Evolutionary conservation across 2,329 filamentous ascomycete species (phyloP).

Genomic region (Ceratocystis papillata): DNA sequence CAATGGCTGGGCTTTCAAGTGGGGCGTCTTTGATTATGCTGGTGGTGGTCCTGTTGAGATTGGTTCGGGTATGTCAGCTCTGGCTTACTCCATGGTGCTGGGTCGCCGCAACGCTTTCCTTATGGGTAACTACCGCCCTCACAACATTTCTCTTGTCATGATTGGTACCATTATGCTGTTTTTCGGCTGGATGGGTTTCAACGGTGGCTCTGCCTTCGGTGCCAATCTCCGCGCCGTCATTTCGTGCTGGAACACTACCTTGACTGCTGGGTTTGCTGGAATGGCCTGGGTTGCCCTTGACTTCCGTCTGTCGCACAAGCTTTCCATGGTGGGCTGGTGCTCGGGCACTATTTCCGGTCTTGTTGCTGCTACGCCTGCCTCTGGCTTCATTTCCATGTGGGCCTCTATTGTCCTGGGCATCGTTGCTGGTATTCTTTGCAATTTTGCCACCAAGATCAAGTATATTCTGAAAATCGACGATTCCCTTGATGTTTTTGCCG

Average conservation of each 20-base stretch:
- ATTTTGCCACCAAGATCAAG: constrained; percentile 58
- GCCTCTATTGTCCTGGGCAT: constrained; percentile 56
- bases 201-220: constrained; percentile 88
- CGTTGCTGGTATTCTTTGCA: constrained; percentile 54
- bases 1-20: constrained; percentile 85
- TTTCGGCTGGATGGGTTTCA: constrained; percentile 99
- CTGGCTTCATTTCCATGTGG: constrained; percentile 58
- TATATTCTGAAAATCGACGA: constrained; percentile 56
- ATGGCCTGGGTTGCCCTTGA: constrained; percentile 94
- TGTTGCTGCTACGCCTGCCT: constrained; percentile 58
- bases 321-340: constrained; percentile 71
- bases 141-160: constrained; percentile 96
- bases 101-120: constrained; percentile 96
- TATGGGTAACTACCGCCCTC: constrained; percentile 99
- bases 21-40: constrained; percentile 91
- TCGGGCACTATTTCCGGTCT: constrained; percentile 61
- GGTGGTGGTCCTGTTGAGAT: constrained; percentile 97
- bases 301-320: constrained; percentile 87
- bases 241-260: constrained; percentile 96
- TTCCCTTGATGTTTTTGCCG: constrained; percentile 60
- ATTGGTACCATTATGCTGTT: constrained; percentile 91
- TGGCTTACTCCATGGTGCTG: constrained; percentile 92
- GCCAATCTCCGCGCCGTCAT: constrained; percentile 89
- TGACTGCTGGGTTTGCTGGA: constrained; percentile 83
- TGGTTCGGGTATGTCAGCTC: constrained; percentile 78